Evolutionary conservation across 257 asterid genomes (phyloP), one percentile per base, ranked within the genome.

Genomic region (Lantana camara): DNA sequence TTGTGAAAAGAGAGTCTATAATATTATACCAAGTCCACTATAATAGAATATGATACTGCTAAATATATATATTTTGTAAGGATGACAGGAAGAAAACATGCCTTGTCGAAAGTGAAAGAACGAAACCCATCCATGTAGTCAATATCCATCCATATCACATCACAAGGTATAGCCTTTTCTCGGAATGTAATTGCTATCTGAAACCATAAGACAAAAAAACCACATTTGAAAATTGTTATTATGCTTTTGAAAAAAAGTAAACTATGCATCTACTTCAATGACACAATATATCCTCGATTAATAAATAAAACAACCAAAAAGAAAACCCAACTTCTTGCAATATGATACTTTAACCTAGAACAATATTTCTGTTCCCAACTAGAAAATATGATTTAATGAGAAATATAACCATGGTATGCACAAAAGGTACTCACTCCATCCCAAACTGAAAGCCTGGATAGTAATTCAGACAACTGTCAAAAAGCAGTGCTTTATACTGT

Each of bases 121-220:
- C 97, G 96, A 67, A 90, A 93, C 73, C 89, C 95, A 62, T 93
- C 90, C 99, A 93, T 93, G 80, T 93, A 93, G 79, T 93, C 99
- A 34, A 93, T 93, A 82, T 93, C 99, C 95, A 93, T 93, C 99
- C 99, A 93, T 64, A 93, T 81, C 79, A 90, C 96, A 78, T 90
- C 97, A 81, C 97, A 93, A 66, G 99, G 99, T 73, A 93, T 90
- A 47, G 68, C 64, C 77, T 93, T 93, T 57, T 93, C 95, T 49
- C 97, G 83, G 67, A 93, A 93, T 68, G 85, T 87, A 75, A 70
- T 90, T 17, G 95, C 89, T 46, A 93, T 75, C 98, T 93, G 95
- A 74, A 68, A 35, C 16, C 35, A 57, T 49, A 40, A 70, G 64
- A 63, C 14, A 70, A 27, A 27, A 30, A 53, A 52, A 7, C 27